Evolutionary conservation across 2,329 filamentous ascomycete genomes (phyloP).

Genomic region (Neopestalotiopsis sp.): DNA sequence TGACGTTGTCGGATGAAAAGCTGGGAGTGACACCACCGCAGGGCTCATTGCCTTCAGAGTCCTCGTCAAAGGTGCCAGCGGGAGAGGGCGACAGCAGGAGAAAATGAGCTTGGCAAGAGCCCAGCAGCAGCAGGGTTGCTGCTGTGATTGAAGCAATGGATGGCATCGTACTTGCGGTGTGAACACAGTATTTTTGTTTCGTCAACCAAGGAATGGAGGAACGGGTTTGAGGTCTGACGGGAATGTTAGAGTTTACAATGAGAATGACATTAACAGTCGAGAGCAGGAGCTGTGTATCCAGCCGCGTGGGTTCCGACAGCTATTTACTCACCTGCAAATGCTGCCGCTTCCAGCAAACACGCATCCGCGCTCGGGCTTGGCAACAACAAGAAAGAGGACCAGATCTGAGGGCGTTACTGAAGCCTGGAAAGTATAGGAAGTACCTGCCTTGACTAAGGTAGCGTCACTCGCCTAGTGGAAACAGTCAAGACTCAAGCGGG

Average conservation of each 20-base stretch:
- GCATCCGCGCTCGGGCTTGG: conserved; percentile 7
- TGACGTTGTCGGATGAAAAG: conserved; percentile 41
- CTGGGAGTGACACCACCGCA: conserved; percentile 60
- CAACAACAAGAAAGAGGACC: background rate
- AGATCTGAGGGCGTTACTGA: background rate
- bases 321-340: background rate
- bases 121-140: conserved; percentile 41
- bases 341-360: background rate
- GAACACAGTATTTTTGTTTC: background rate
- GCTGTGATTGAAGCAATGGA: conserved; percentile 41
- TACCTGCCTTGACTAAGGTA: background rate
- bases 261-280: background rate
- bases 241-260: background rate
- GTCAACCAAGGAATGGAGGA: background rate
- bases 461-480: conserved; percentile 9
- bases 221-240: background rate
- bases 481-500: conserved; percentile 5
- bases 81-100: conserved; percentile 50
- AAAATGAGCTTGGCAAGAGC: conserved; percentile 58
- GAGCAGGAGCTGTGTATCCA: conserved; percentile 7
- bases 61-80: conserved; percentile 54
- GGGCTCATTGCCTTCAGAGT: conserved; percentile 49
- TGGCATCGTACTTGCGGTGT: conserved; percentile 37
- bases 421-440: background rate
- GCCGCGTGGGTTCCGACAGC: background rate